phyloP scores from a whole-genome alignment of 2,329 filamentous ascomycete species.

The Aureobasidium sp. region DNA sequence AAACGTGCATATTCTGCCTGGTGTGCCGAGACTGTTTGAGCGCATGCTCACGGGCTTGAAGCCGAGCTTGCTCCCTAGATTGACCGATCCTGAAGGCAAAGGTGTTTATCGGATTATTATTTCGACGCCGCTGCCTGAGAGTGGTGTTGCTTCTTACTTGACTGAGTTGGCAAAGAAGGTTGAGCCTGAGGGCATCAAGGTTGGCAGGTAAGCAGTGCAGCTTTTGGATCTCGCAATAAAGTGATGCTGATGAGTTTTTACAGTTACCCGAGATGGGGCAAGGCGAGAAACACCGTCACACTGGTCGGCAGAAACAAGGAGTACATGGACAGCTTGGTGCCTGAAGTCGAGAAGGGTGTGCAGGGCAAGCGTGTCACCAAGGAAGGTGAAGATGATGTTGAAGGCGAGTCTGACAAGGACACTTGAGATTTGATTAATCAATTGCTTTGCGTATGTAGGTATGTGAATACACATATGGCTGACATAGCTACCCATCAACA shows the following conservation, averaged over 20 bases:
- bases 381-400: slow-evolving; percentile 56
- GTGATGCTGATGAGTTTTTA: background rate
- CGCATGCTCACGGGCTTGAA: slow-evolving; percentile 70
- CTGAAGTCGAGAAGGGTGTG: slow-evolving; percentile 70
- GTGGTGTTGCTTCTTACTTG: slow-evolving; percentile 73
- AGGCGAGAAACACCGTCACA: slow-evolving; percentile 81
- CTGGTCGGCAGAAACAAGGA: slow-evolving; percentile 69
- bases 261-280: slow-evolving; percentile 84
- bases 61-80: slow-evolving; percentile 59
- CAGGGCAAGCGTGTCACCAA: slow-evolving; percentile 61
- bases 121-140: slow-evolving; percentile 82
- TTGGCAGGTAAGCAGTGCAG: slow-evolving; percentile 51
- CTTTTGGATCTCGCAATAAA: background rate
- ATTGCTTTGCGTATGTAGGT: background rate
- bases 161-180: slow-evolving; percentile 70
- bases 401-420: slow-evolving; percentile 24
- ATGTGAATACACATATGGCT: background rate
- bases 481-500: background rate
- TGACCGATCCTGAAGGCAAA: slow-evolving; percentile 74
- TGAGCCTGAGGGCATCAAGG: slow-evolving; percentile 73
- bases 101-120: slow-evolving; percentile 73
- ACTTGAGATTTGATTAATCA: background rate
- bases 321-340: slow-evolving; percentile 70
- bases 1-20: slow-evolving; percentile 88
- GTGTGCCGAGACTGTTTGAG: slow-evolving; percentile 80